These are phyloP conservation scores for Mikania micrantha DNA, from an alignment of 129 eudicot genomes.

Conservation along the genomic window DNA sequence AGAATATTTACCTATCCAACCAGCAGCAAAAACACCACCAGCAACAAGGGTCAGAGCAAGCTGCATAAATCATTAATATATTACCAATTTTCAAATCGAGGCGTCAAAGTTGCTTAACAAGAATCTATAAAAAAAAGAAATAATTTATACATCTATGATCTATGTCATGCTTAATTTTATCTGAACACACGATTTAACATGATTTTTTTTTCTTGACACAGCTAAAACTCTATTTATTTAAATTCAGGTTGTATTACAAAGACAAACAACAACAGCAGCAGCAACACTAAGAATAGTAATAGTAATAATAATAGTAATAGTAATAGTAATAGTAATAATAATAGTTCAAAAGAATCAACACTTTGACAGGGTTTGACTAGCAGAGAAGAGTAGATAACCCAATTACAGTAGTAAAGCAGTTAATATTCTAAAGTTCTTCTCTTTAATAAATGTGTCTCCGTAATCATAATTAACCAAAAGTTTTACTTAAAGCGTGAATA, in stretches of 20 bases:
- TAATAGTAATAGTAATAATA: no score
- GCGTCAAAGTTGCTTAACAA: background rate
- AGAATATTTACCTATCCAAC: conserved; percentile 78
- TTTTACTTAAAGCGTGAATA: background rate
- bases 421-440: background rate
- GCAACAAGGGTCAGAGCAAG: conserved; percentile 78
- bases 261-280: no score
- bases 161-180: conserved; percentile 7
- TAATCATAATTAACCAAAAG: background rate
- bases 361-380: background rate
- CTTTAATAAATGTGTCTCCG: conserved; percentile 2
- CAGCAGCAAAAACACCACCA: conserved; percentile 90
- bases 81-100: background rate
- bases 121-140: background rate
- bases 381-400: background rate
- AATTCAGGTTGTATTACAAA: background rate
- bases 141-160: background rate
- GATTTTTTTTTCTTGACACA: conserved; percentile 5
- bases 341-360: conserved; percentile 8
- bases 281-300: no score
- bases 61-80: conserved; percentile 46
- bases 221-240: background rate
- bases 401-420: background rate
- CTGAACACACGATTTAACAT: background rate
- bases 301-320: no score